phyloP scores from a whole-genome alignment of 352 stramenopile species.

The Globisporangium spinosum region DNA sequence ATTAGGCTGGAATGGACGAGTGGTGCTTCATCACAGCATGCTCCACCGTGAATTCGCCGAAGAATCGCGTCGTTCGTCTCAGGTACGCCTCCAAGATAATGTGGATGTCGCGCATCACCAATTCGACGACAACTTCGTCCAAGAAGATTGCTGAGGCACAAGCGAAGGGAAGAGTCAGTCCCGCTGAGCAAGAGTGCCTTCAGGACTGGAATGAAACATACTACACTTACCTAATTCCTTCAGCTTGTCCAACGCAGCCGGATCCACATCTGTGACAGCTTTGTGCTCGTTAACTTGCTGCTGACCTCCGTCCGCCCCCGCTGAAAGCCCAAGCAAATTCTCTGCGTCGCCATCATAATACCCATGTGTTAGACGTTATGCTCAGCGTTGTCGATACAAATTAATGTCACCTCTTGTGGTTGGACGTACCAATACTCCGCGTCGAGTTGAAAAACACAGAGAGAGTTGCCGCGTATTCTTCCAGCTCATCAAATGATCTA shows the following conservation, averaged over 20 bases:
- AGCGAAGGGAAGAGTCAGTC: constrained; percentile 4
- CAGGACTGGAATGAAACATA: background rate
- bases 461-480: constrained; percentile 68
- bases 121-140: constrained; percentile 73
- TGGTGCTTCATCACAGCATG: constrained; percentile 40
- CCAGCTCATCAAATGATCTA: constrained; percentile 54
- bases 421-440: constrained; percentile 46
- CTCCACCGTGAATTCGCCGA: constrained; percentile 61
- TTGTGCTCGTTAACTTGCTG: constrained; percentile 50
- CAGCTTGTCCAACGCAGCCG: constrained; percentile 35
- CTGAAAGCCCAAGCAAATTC: constrained; percentile 48
- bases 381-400: background rate
- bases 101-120: constrained; percentile 76
- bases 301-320: constrained; percentile 49
- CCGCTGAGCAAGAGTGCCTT: background rate
- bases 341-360: constrained; percentile 24
- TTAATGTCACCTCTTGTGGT: background rate
- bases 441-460: constrained; percentile 75
- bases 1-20: constrained; percentile 22
- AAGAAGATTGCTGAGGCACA: constrained; percentile 55
- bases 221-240: constrained; percentile 44
- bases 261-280: constrained; percentile 22
- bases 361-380: background rate
- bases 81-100: constrained; percentile 64
- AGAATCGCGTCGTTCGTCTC: constrained; percentile 45